Evolutionary conservation across 2,329 filamentous ascomycete genomes (phyloP), one percentile per base, ranked within the genome.

Genomic region (Colletotrichum sojae): DNA sequence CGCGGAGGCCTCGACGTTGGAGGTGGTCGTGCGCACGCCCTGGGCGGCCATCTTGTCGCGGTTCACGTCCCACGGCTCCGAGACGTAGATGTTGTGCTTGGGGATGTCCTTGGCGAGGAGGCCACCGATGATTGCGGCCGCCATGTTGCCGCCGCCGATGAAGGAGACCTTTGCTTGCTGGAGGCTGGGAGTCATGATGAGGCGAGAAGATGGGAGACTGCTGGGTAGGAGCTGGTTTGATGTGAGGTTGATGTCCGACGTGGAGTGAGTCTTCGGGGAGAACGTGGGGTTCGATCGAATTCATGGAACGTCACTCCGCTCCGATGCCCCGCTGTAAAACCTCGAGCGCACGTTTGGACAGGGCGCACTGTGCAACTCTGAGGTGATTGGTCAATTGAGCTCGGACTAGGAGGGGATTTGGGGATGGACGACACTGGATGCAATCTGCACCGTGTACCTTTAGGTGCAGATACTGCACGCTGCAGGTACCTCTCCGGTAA

Each of bases 51-150:
- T 83, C 80, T 86, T 86, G 60, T 80, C 76, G 64, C 84, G 82
- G 80, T 86, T 86, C 64, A 85, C 84, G 4, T 86, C 84, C 83
- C 84, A 86, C 2, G 84, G 84, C 77, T 86, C 84, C 4, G 84
- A 80, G 63, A 86, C 84, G 75, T 73, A 78, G 75, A 86, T 82
- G 77, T 84, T 81, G 62, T 78, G 73, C 74, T 82, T 81, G 72
- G 79, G 67, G 73, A 83, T 81, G 75, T 79, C 79, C 72, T 83
- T 82, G 67, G 77, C 77, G 31, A 83, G 74, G 22, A 86, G 82
- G 58, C 84, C 84, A 20, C 83, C 81, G 71, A 86, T 85, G 73
- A 86, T 86, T 79, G 84, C 84, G 62, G 79, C 80, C 67, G 83
- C 84, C 84, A 86, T 86, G 78, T 86, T 86, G 73, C 84, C 84